These are phyloP conservation scores for Athelia psychrophila DNA, from an alignment of 1,284 basidiomycete species.

Conservation along the genomic window DNA sequence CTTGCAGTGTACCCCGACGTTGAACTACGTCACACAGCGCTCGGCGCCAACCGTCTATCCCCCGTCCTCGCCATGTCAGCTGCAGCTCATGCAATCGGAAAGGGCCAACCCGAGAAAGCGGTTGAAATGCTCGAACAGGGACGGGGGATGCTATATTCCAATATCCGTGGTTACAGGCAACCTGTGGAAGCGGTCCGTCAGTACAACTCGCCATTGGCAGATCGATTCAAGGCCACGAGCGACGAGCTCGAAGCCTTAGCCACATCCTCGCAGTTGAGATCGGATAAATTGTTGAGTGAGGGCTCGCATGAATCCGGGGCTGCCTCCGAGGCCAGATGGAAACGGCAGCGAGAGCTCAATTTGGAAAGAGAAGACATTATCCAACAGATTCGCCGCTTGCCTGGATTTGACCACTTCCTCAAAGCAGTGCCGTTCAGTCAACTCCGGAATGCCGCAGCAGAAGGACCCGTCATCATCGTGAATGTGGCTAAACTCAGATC, in stretches of 20 bases:
- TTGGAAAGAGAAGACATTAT: constrained; percentile 20
- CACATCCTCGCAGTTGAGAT: constrained; percentile 2
- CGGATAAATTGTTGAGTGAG: not conserved
- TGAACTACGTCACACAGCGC: not conserved
- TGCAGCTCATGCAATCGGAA: constrained; percentile 30
- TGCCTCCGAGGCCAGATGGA: constrained; percentile 2
- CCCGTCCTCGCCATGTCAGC: constrained; percentile 25
- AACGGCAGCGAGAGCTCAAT: constrained; percentile 12
- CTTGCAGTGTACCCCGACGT: not conserved
- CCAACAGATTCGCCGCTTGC: constrained; percentile 20
- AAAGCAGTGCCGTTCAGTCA: constrained; percentile 16
- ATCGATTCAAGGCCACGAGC: constrained; percentile 19
- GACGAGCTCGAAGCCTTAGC: constrained; percentile 15
- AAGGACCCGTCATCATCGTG: constrained; percentile 35
- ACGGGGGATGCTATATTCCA: constrained; percentile 26
- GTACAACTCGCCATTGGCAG: constrained; percentile 16
- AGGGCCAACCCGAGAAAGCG: constrained; percentile 26
- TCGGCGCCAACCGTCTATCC: not conserved
- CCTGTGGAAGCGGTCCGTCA: constrained; percentile 17
- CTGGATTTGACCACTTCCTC: constrained; percentile 26
- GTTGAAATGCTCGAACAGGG: constrained; percentile 33
- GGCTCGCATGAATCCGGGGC: not conserved
- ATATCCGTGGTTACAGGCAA: constrained; percentile 16
- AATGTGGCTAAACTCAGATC: constrained; percentile 22
- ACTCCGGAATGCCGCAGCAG: constrained; percentile 23